Evolutionary conservation across 2,329 filamentous ascomycete species (phyloP), one percentile per base, ranked within the genome.

Genomic region (Aspergillus piperis): DNA sequence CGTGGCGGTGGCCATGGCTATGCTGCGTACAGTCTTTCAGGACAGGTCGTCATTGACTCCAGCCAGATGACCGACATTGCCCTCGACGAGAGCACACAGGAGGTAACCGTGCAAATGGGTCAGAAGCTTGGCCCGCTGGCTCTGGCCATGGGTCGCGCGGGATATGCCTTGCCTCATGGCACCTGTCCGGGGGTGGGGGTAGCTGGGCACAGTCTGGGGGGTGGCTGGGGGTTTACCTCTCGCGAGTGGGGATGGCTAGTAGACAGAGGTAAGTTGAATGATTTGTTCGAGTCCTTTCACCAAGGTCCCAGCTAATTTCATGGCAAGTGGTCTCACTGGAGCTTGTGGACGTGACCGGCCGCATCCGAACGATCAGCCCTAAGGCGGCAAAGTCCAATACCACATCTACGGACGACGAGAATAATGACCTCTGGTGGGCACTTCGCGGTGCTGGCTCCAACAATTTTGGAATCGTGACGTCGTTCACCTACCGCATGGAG

Each of bases 171-270:
- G 2, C 58, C 58, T 5, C 58, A 60, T 17, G 58, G 58, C 13
- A 60, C 58, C 19, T 60, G 53, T 47, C 58, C 58, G 3, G 44
- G 48, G 13, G 58, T 60, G 0, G 58, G 58, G 2, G 47, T 60
- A 17, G 58, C 58, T 17, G 58, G 58, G 0, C 58, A 60, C 36
- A 52, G 47, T 5, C 13, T 60, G 15, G 58, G 58, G 19, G 58
- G 58, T 15, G 58, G 58, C 6, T 60, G 53, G 47, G 58, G 58
- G 5, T 60, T 32, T 38, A 27, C 53, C 1, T 60, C 58, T 13
- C 44, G 58, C 2, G 51, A 60, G 51, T 60, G 58, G 58, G 58
- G 58, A 11, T 60, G 58, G 58, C 53, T 60, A 17, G 53, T 60
- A 8, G 58, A 60, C 11, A 38, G 38, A 11, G 32, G 58, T 60